Evolutionary conservation across 2,329 filamentous ascomycete species (phyloP).

Genomic region (Cladosporium colombiae): DNA sequence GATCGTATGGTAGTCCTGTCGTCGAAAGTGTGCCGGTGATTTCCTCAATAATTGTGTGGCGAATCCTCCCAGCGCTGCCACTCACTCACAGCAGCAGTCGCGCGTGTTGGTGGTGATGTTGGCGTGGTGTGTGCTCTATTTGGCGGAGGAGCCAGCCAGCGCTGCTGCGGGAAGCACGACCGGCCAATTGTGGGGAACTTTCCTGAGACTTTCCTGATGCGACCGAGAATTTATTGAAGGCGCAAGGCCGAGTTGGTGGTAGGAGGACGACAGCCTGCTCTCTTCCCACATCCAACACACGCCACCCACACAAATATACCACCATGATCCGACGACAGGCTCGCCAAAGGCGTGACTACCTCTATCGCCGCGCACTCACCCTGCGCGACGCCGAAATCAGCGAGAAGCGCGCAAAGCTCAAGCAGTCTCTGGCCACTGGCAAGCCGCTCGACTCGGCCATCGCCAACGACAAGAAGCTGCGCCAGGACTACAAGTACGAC

Average conservation of each 20-base stretch:
- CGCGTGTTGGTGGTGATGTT: slow-evolving; percentile 1
- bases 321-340: slow-evolving; percentile 65
- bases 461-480: slow-evolving; percentile 79
- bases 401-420: slow-evolving; percentile 84
- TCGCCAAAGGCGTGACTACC: slow-evolving; percentile 79
- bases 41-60: background rate
- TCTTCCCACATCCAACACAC: background rate
- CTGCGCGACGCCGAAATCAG: slow-evolving; percentile 89
- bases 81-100: slow-evolving; percentile 9
- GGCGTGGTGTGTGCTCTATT: slow-evolving; percentile 10
- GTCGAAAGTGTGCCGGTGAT: background rate
- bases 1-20: slow-evolving; percentile 18
- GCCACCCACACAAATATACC: slow-evolving; percentile 31
- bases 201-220: background rate
- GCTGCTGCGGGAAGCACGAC: background rate
- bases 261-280: background rate
- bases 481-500: slow-evolving; percentile 91
- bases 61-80: background rate
- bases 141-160: slow-evolving; percentile 2
- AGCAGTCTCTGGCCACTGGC: slow-evolving; percentile 82
- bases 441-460: slow-evolving; percentile 80
- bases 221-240: slow-evolving; percentile 6
- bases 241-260: background rate
- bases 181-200: slow-evolving; percentile 9
- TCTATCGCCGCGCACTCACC: slow-evolving; percentile 85